Evolutionary conservation across 257 asterid species (phyloP).

Genomic region (Primulina eburnea): DNA sequence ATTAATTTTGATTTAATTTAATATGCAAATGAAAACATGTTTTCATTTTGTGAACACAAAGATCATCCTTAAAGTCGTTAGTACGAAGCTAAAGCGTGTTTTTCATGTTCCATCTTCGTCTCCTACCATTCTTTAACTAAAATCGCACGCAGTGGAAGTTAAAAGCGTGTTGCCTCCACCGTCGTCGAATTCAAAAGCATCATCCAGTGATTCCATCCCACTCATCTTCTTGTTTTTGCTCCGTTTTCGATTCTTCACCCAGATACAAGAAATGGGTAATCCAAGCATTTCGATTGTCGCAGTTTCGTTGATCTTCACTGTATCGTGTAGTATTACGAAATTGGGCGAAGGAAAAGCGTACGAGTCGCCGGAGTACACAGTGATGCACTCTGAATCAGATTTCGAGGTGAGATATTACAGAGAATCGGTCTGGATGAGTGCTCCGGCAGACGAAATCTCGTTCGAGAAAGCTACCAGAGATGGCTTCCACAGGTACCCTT

Average conservation of each 20-base stretch:
- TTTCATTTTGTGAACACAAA: no score
- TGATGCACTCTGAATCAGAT: slow-evolving; percentile 76
- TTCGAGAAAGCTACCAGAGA: slow-evolving; percentile 63
- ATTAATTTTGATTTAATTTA: no score
- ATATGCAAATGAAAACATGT: no score
- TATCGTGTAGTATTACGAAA: slow-evolving; percentile 18
- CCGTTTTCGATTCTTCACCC: not conserved
- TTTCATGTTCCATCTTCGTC: no score
- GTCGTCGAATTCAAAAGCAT: not conserved
- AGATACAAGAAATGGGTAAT: slow-evolving; percentile 33
- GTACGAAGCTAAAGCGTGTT: no score
- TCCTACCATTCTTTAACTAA: no score
- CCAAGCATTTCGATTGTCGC: slow-evolving; percentile 25
- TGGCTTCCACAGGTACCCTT: slow-evolving; percentile 75
- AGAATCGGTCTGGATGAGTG: slow-evolving; percentile 76
- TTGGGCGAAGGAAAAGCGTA: slow-evolving; percentile 33
- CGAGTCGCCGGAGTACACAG: slow-evolving; percentile 69
- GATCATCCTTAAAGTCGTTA: no score
- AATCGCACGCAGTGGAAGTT: no score
- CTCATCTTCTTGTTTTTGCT: not conserved
- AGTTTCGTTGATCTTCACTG: not conserved
- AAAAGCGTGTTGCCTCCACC: no score
- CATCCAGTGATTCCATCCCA: not conserved
- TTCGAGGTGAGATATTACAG: slow-evolving; percentile 74
- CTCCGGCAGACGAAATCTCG: slow-evolving; percentile 50